Evolutionary conservation across 768 basidiomycete species (phyloP).

Genomic region (Agrocybe praecox): DNA sequence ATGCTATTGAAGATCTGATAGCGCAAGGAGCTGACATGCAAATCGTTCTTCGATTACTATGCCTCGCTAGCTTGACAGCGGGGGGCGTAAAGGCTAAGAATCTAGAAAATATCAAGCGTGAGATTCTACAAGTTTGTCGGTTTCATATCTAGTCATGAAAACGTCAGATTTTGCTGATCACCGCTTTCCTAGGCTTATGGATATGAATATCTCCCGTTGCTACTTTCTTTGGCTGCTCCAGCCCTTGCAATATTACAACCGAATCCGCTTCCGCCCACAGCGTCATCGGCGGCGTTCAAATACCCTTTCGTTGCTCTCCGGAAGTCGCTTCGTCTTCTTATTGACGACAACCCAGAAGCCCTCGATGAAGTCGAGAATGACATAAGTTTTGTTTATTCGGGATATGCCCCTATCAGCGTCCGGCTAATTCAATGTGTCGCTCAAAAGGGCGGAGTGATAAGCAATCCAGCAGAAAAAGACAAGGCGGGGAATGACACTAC

Average conservation of each 20-base stretch:
- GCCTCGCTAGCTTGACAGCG: constrained; percentile 81
- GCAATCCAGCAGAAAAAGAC: constrained; percentile 72
- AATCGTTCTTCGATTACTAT: constrained; percentile 76
- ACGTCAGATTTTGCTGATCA: constrained; percentile 36
- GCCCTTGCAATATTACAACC: constrained; percentile 70
- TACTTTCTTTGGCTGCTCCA: constrained; percentile 65
- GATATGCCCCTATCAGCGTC: constrained; percentile 92
- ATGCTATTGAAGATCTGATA: constrained; percentile 90
- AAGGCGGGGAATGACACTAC: constrained; percentile 36
- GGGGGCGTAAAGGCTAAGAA: constrained; percentile 88
- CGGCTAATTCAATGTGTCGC: constrained; percentile 92
- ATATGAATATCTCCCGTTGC: constrained; percentile 68
- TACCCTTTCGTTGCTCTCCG: constrained; percentile 74
- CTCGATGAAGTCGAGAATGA: constrained; percentile 88
- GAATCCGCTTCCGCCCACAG: constrained; percentile 63
- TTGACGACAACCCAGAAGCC: constrained; percentile 82
- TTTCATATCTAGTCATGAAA: constrained; percentile 13
- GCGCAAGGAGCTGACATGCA: constrained; percentile 85
- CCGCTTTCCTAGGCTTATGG: constrained; percentile 62
- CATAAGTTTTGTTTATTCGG: constrained; percentile 95
- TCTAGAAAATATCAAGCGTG: constrained; percentile 88
- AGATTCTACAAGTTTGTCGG: constrained; percentile 73
- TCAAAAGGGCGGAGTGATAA: constrained; percentile 88
- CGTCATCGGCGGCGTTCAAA: constrained; percentile 47
- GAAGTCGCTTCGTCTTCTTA: constrained; percentile 87